Evolutionary conservation across 108 stramenopile species (phyloP), one percentile per base, ranked within the genome.

Genomic region (Cyclotella cryptica): DNA sequence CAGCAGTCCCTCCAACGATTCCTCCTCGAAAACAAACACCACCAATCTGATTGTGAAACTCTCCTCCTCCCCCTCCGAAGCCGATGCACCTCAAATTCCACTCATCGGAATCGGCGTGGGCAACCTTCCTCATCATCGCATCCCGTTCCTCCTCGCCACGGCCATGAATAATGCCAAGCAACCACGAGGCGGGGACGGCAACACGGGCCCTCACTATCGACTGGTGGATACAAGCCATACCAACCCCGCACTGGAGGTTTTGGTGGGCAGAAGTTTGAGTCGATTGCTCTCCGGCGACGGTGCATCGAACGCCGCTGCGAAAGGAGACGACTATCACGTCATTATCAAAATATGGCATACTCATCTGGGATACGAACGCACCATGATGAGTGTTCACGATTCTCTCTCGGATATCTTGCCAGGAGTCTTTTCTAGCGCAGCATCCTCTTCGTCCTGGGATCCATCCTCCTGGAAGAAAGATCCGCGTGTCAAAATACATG

Each of bases 261-360:
- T 79, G 22, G 78, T 79, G 10, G 78, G 78, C 4, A 59, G 78
- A 19, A 69, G 67, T 29, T 51, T 79, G 45, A 29, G 54, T 42
- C 53, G 78, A 9, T 24, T 79, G 1, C 40, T 63, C 10, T 30
- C 64, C 24, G 47, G 57, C 19, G 13, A 29, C 9, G 21, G 57
- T 29, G 28, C 69, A 65, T 24, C 14, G 10, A 54, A 40, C 42
- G 28, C 61, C 26, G 40, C 30, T 40, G 14, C 17, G 41, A 58
- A 57, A 62, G 62, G 86, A 53, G 28, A 79, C 17, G 84, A 73
- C 30, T 78, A 92, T 1, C 93, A 95, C 67, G 84, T 95, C 10
- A 81, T 92, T 18, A 92, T 92, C 62, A 95, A 95, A 80, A 86
- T 95, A 10, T 92, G 92, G 91, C 93, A 96, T 62, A 96, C 92